Percentiles rank a stretch among this genome's conserved stretches.
Conservation (phyloP, 352 stramenopile species). For the Phytophthora fragariaefolia region DNA sequence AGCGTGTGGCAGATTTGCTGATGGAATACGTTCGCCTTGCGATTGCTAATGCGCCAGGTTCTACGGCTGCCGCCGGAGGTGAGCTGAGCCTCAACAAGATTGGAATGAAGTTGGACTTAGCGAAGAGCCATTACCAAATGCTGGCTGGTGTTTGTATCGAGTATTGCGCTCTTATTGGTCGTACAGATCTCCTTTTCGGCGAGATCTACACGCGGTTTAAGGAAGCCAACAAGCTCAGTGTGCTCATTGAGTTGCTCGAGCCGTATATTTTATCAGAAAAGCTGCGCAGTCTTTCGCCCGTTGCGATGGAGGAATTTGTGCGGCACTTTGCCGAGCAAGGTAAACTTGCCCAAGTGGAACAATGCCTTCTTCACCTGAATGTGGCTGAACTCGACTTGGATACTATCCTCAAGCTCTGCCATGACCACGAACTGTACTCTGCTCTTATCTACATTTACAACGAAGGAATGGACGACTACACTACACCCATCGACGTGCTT, state of each 20-base stretch:
- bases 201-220: constrained; percentile 91
- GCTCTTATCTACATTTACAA: constrained; percentile 96
- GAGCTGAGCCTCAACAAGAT: constrained; percentile 62
- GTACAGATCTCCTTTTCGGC: constrained; percentile 86
- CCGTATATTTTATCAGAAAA: constrained; percentile 96
- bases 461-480: constrained; percentile 92
- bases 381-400: constrained; percentile 95
- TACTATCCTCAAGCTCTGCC: constrained; percentile 93
- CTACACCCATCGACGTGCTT: constrained; percentile 91
- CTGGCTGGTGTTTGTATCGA: constrained; percentile 96
- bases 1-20: constrained; percentile 87
- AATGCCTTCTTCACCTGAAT: constrained; percentile 95
- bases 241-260: constrained; percentile 95
- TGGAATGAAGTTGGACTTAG: constrained; percentile 87
- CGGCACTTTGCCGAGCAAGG: constrained; percentile 89
- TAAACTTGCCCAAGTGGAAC: constrained; percentile 91
- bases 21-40: constrained; percentile 91
- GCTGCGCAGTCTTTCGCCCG: constrained; percentile 90
- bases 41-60: constrained; percentile 80
- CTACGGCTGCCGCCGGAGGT: constrained; percentile 38
- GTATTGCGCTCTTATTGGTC: constrained; percentile 92
- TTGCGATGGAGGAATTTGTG: constrained; percentile 95
- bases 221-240: constrained; percentile 78
- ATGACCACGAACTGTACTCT: constrained; percentile 93
- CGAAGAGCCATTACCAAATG: constrained; percentile 96